A percentile compares a stretch with the other conserved stretches of the same genome.
Conservation (phyloP, 352 stramenopile genomes). For the Globisporangium orthogonon region DNA sequence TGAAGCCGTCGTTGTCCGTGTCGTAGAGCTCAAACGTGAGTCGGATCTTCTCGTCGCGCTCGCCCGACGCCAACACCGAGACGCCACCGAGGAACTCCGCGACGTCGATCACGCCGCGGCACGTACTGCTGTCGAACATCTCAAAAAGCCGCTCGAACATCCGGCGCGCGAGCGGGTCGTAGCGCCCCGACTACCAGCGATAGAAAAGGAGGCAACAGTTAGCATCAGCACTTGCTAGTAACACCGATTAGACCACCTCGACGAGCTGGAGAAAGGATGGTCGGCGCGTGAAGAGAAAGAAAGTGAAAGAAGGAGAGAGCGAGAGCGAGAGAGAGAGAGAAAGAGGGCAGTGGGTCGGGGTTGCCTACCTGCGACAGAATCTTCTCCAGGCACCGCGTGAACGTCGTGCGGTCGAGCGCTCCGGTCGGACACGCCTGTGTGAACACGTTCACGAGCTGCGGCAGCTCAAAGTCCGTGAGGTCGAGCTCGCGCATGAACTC, state of each 20-base stretch:
- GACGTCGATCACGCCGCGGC: conserved; percentile 63
- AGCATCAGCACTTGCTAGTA: too few species aligned
- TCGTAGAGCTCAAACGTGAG: conserved; percentile 87
- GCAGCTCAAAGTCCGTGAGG: conserved; percentile 78
- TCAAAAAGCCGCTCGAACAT: conserved; percentile 81
- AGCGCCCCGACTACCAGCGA: conserved; percentile 38
- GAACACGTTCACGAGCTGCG: conserved; percentile 81
- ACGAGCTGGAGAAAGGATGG: neutral
- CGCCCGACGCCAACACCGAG: conserved; percentile 74
- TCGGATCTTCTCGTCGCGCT: conserved; percentile 80
- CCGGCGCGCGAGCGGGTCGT: conserved; percentile 54
- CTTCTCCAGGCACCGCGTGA: conserved; percentile 69
- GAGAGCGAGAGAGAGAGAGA: too few species aligned
- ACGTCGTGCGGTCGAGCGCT: conserved; percentile 61
- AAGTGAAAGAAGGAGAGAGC: too few species aligned
- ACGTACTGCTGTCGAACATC: conserved; percentile 54
- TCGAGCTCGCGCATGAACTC: conserved; percentile 53
- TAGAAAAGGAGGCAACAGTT: neutral
- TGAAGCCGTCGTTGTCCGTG: conserved; percentile 74
- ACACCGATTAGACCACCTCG: neutral
- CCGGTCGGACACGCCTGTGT: conserved; percentile 68
- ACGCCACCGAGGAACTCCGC: conserved; percentile 76
- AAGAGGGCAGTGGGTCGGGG: too few species aligned
- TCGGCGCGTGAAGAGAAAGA: neutral
- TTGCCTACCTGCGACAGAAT: conserved; percentile 54